Evolutionary conservation across 1,284 basidiomycete species (phyloP), one percentile per base, ranked within the genome.

Genomic region (Tetrapyrgos nigripes): DNA sequence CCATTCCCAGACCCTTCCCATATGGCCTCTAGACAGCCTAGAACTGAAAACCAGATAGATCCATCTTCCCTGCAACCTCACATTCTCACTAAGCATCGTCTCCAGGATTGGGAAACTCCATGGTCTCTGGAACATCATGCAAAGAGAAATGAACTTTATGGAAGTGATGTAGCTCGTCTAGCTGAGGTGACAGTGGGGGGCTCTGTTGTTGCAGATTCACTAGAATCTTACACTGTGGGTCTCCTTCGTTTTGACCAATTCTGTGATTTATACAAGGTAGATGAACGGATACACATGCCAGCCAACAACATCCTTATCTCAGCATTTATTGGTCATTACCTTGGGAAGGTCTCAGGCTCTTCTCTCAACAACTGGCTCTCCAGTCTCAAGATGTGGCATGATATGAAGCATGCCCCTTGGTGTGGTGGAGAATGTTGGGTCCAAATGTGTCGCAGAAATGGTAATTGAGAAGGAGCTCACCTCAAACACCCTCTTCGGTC

Each of bases 231-330:
- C 37, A 61, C 57, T 2, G 58, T 67, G 0, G 66, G 68, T 14
- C 57, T 68, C 1, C 57, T 69, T 3, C 57, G 62, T 2, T 70
- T 69, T 50, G 62, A 61, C 3, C 64, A 70, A 56, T 72, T 64
- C 49, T 71, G 68, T 43, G 64, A 72, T 48, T 8, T 13, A 0
- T 19, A 46, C 11, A n/a, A 58, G 0, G 63, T 69, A n/a, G 40
- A 62, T 0, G 66, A 71, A 51, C 28, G 26, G 3, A 19, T 46
- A 1, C 56, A 63, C 0, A 70, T 70, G 69, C 69, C 69, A 4
- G 66, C 69, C 1, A 24, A 40, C 26, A 24, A 50, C 1, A 52
- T 21, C 3, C 31, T 57, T 5, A 3, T 57, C 3, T 21, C 57
- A 0, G 52, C 53, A 3, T 69, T 68, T 50, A 47, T 67, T 1